Evolutionary conservation across 2,329 filamentous ascomycete genomes (phyloP), one percentile per base, ranked within the genome.

Genomic region (Microsporum canis): DNA sequence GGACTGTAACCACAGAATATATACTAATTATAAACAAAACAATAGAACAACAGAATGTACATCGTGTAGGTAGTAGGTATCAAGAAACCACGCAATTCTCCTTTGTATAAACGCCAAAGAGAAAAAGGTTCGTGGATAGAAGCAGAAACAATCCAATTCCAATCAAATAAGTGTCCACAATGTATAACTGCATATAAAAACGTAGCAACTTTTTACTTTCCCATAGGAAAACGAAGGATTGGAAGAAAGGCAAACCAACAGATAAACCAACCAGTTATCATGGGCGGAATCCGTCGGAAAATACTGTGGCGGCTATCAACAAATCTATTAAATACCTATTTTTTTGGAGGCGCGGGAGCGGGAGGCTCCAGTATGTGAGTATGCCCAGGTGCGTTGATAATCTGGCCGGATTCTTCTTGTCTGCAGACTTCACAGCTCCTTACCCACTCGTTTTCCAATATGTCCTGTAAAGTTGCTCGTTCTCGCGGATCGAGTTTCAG

Each of bases 381-480:
- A 73, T 99, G 94, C 58, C 88, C 87, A 7, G 84, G 80, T 1
- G 88, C 88, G 56, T 82, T 84, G 62, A 89, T 78, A 14, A 96
- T 82, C 56, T 81, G 79, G 1, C 91, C 90, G 29, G 84, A 85
- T 60, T 88, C 80, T 70, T 95, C 80, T 69, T 86, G 92, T 65
- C 86, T 82, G 73, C 94, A 99, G 47, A 95, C 90, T 23, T 88
- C 79, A 36, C 89, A 89, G 68, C 87, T 86, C 56, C 85, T 84
- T n/a, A 97, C 85, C 94, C 94, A 99, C 14, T 87, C 85, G 71
- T 99, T 92, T 27, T 86, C 82, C 58, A 96, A 76, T 17, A 99
- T 88, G 69, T 99, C 91, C 29, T 87, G 81, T 78, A 99, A 87
- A 2, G 83, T 89, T 2, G 91, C 92, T 61, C 94, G 84, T 66